A percentile compares a stretch with the other conserved stretches of the same genome.
These are phyloP conservation scores for Cytospora mali DNA, from an alignment of 2,329 filamentous ascomycete species.

Conservation along the genomic window DNA sequence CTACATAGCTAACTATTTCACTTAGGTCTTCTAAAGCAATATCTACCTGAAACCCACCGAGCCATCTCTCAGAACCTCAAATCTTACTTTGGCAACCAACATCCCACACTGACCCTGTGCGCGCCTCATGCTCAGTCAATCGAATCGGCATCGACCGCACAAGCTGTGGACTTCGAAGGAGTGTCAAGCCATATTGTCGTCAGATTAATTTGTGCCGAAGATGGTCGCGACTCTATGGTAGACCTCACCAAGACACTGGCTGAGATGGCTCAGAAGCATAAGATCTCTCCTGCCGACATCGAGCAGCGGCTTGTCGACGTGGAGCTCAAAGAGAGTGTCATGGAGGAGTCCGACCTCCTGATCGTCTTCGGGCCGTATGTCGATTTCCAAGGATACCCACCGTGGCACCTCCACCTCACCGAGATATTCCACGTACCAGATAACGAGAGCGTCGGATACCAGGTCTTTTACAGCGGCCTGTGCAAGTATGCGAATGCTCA, in stretches of 20 bases:
- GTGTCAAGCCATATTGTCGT: slow-evolving; percentile 56
- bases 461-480: slow-evolving; percentile 84
- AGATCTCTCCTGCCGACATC: slow-evolving; percentile 80
- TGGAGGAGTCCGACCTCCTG: slow-evolving; percentile 86
- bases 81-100: slow-evolving; percentile 79
- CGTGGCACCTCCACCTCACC: slow-evolving; percentile 92
- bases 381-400: slow-evolving; percentile 87
- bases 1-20: slow-evolving; percentile 28
- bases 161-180: slow-evolving; percentile 44
- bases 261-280: slow-evolving; percentile 91
- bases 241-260: slow-evolving; percentile 92
- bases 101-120: slow-evolving; percentile 72
- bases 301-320: slow-evolving; percentile 84
- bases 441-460: slow-evolving; percentile 85
- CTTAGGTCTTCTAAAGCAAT: slow-evolving; percentile 82
- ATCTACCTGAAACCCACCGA: slow-evolving; percentile 82
- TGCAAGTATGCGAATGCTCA: slow-evolving; percentile 85
- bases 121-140: slow-evolving; percentile 70
- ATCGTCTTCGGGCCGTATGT: slow-evolving; percentile 85
- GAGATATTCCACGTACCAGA: slow-evolving; percentile 85
- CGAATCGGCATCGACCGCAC: slow-evolving; percentile 49
- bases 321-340: slow-evolving; percentile 78
- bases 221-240: slow-evolving; percentile 90
- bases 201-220: slow-evolving; percentile 81
- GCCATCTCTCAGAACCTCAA: slow-evolving; percentile 78